A percentile compares a stretch with the other conserved stretches of the same genome.
These are phyloP conservation scores for Lachnellula subtilissima DNA, from an alignment of 2,329 filamentous ascomycete genomes.

Conservation along the genomic window DNA sequence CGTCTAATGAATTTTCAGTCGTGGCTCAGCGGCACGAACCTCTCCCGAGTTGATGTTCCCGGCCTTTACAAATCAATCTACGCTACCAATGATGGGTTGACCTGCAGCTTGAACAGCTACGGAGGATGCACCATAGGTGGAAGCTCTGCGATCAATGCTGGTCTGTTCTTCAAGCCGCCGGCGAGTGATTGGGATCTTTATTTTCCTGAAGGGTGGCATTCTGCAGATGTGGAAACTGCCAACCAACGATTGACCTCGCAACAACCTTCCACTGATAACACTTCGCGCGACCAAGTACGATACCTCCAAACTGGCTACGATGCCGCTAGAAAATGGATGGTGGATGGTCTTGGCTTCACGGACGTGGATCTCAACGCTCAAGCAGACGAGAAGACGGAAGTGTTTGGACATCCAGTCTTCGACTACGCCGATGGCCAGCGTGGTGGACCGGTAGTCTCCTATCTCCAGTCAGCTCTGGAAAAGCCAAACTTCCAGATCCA, in stretches of 20 bases:
- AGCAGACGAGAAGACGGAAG: slow-evolving; percentile 41
- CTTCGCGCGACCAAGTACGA: slow-evolving; percentile 41
- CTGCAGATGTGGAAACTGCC: slow-evolving; percentile 42
- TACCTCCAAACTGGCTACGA: slow-evolving; percentile 46
- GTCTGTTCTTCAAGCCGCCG: slow-evolving; percentile 49
- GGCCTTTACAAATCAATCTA: slow-evolving; percentile 47
- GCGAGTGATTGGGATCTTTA: slow-evolving; percentile 48
- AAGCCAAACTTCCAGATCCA: slow-evolving; percentile 41
- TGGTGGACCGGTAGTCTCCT: slow-evolving; percentile 45
- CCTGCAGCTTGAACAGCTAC: slow-evolving; percentile 29
- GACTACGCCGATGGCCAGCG: slow-evolving; percentile 46
- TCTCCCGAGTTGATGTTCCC: slow-evolving; percentile 48
- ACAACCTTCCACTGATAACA: slow-evolving; percentile 40
- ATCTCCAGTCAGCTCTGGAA: slow-evolving; percentile 43
- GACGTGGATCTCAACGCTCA: slow-evolving; percentile 44
- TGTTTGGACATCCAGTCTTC: slow-evolving; percentile 45
- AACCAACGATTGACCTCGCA: slow-evolving; percentile 40
- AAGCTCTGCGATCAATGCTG: slow-evolving; percentile 49
- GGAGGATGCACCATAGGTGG: slow-evolving; percentile 47
- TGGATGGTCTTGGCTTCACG: slow-evolving; percentile 42
- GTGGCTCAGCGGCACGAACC: slow-evolving; percentile 45
- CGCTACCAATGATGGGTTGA: slow-evolving; percentile 34
- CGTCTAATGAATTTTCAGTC: slow-evolving; percentile 20
- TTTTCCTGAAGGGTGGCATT: slow-evolving; percentile 47
- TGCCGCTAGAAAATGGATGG: slow-evolving; percentile 36